These are phyloP conservation scores for Debaryomyces tyrocola DNA, from an alignment of 805 yeast species.

Conservation along the genomic window DNA sequence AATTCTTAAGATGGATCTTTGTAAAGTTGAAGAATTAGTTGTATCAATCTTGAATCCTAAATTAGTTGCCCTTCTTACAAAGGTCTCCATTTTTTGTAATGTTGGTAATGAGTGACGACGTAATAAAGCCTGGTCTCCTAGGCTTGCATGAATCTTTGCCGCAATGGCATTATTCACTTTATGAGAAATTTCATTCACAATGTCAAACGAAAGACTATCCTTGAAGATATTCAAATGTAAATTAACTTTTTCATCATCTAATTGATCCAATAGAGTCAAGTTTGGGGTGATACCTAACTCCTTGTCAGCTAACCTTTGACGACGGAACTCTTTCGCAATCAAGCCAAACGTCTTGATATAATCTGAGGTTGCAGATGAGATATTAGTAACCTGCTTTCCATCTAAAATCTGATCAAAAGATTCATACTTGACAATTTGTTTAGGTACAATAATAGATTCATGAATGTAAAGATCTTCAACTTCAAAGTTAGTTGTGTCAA, in stretches of 20 bases:
- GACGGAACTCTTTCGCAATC: conserved; percentile 67
- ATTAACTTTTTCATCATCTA: conserved; percentile 82
- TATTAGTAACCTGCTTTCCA: conserved; percentile 22
- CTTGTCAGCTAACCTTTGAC: conserved; percentile 59
- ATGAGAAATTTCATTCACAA: conserved; percentile 73
- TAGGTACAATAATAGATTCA: conserved; percentile 69
- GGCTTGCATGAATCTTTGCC: conserved; percentile 65
- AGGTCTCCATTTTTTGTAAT: conserved; percentile 73
- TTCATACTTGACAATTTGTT: conserved; percentile 52
- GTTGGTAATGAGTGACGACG: conserved; percentile 89
- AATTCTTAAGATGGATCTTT: conserved; percentile 65
- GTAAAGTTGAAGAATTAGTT: conserved; percentile 66
- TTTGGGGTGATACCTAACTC: conserved; percentile 48
- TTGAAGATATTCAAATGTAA: conserved; percentile 73
- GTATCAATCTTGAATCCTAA: conserved; percentile 74
- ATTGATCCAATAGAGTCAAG: conserved; percentile 69
- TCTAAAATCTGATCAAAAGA: conserved; percentile 54
- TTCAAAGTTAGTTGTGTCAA: conserved; percentile 70
- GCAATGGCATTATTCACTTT: conserved; percentile 87
- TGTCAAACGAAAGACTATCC: conserved; percentile 51
- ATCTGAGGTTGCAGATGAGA: conserved; percentile 59
- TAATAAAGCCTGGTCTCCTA: conserved; percentile 80
- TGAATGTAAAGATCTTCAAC: conserved; percentile 77
- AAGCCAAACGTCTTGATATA: conserved; percentile 63
- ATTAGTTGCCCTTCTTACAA: conserved; percentile 66